Evolutionary conservation across 257 asterid genomes (phyloP), one percentile per base, ranked within the genome.

Genomic region (Ilex aquifolium): DNA sequence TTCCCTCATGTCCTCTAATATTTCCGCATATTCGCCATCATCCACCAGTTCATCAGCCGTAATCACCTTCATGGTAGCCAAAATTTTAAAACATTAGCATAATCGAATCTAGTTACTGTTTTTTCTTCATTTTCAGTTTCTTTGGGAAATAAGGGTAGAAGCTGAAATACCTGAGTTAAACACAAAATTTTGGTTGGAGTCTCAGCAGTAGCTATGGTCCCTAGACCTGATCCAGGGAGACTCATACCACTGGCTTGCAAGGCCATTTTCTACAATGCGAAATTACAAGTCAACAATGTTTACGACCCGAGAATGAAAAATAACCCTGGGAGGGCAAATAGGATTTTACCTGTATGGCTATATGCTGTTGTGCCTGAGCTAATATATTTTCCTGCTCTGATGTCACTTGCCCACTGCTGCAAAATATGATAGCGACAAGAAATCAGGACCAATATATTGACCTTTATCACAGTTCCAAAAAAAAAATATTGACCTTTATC

Each of bases 361-460:
- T 80, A 72, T 83, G 89, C 62, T 83, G 89, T 70, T 83, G 89
- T 40, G 89, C 89, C 71, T 83, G 89, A 64, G 79, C 84, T 54
- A 83, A 69, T 61, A 80, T 73, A 58, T 74, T 61, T 61, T 73
- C 86, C 67, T 78, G 90, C 62, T 83, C 90, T 17, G 90, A 56
- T 67, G 76, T 83, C 74, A 71, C 61, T 62, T 83, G 90, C 59
- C 80, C 88, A 62, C 8, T 36, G 42, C 88, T 82, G 69, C 46
- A 66, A 50, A 69, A 69, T 61, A 72, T 66, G 64, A 42, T 21
- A 29, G 58, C 56, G 29, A 32, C 62, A 66, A 39, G 32, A 64
- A 55, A 59, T 76, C 63, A 75, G 62, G 65, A 21, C 27, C 27
- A 21, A 21, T 21, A 21, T 21, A 21, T 21, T 21, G 27, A 21